These are phyloP conservation scores for Fusarium liriodendri DNA, from an alignment of 2,329 filamentous ascomycete genomes.

Conservation along the genomic window DNA sequence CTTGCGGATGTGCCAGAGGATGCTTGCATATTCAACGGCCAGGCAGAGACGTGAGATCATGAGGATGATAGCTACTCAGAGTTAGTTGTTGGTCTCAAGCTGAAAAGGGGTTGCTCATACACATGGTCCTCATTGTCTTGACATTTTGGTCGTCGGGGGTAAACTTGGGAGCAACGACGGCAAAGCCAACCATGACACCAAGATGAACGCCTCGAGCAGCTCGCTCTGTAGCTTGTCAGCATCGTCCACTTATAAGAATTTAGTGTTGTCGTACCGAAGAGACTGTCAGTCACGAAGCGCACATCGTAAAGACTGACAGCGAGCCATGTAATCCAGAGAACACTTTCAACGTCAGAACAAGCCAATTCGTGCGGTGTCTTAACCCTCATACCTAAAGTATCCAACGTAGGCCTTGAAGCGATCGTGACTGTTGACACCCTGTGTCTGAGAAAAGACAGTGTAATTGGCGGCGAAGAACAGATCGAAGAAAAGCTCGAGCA, in stretches of 20 bases:
- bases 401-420: constrained; percentile 51
- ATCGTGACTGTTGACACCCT: constrained; percentile 46
- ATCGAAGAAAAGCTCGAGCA: constrained; percentile 54
- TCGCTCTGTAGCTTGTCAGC: constrained; percentile 53
- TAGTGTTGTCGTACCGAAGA: constrained; percentile 58
- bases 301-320: constrained; percentile 73
- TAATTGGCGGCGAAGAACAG: constrained; percentile 68
- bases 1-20: constrained; percentile 56
- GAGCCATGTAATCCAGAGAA: constrained; percentile 78
- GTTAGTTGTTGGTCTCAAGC: not conserved
- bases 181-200: constrained; percentile 73
- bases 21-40: constrained; percentile 63
- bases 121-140: constrained; percentile 55
- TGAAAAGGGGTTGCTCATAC: constrained; percentile 36
- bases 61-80: constrained; percentile 55
- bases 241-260: fast-evolving
- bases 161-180: constrained; percentile 66
- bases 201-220: constrained; percentile 69
- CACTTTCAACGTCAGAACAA: constrained; percentile 43
- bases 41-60: constrained; percentile 65
- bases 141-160: constrained; percentile 52
- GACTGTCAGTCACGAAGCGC: constrained; percentile 71
- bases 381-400: constrained; percentile 47
- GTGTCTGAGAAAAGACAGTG: constrained; percentile 63
- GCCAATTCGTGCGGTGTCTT: not conserved